phyloP scores from a whole-genome alignment of 2,329 filamentous ascomycete genomes.

The Fusarium illudens region DNA sequence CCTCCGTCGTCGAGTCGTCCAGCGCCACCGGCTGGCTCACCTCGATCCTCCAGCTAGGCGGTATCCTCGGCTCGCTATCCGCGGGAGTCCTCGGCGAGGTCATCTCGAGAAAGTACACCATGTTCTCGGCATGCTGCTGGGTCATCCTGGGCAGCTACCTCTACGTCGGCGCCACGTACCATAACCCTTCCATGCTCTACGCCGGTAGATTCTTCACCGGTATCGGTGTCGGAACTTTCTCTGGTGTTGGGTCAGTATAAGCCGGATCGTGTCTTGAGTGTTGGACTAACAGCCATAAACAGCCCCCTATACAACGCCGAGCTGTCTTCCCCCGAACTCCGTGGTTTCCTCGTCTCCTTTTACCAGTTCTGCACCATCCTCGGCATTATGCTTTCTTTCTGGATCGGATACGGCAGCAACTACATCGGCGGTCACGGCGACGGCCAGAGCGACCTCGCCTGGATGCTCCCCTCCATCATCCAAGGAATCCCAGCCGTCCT shows the following conservation, averaged over 20 bases:
- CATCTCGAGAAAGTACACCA: slow-evolving; percentile 61
- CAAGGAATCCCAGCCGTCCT: slow-evolving; percentile 56
- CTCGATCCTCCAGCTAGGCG: slow-evolving; percentile 59
- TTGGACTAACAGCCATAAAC: background rate
- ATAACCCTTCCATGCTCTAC: slow-evolving; percentile 53
- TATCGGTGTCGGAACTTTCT: slow-evolving; percentile 58
- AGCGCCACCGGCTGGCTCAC: slow-evolving; percentile 61
- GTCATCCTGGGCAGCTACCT: slow-evolving; percentile 56
- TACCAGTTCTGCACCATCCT: slow-evolving; percentile 61
- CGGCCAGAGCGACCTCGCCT: slow-evolving; percentile 52
- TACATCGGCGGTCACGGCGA: slow-evolving; percentile 58
- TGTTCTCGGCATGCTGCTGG: slow-evolving; percentile 59
- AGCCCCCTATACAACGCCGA: slow-evolving; percentile 60
- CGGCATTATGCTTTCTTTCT: slow-evolving; percentile 59
- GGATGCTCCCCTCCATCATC: slow-evolving; percentile 56
- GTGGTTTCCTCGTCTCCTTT: slow-evolving; percentile 70
- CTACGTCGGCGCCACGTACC: slow-evolving; percentile 53
- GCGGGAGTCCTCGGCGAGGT: slow-evolving; percentile 59
- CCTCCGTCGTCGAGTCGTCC: slow-evolving; percentile 55
- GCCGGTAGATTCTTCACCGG: slow-evolving; percentile 60
- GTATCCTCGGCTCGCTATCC: slow-evolving; percentile 57
- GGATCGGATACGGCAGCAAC: slow-evolving; percentile 56
- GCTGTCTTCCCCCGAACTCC: slow-evolving; percentile 68
- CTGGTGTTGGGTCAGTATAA: slow-evolving; percentile 46
- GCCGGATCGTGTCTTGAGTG: rapidly evolving